Conservation (phyloP, 345 rosid species). For the Adansonia digitata region DNA sequence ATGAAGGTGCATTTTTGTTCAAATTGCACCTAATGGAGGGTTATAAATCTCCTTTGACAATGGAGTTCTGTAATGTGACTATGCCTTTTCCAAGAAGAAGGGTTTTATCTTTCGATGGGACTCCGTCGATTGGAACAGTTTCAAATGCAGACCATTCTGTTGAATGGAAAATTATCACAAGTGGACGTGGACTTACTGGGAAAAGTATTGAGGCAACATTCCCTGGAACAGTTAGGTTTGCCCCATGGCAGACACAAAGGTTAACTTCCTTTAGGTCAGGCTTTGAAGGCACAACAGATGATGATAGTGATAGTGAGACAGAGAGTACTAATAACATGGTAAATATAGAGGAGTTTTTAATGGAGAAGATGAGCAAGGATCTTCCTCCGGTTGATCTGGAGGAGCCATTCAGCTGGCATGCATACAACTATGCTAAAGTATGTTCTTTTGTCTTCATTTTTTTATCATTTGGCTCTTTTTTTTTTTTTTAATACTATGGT, state of each 20-base stretch:
- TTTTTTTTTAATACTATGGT: too few relatives aligned
- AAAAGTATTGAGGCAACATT: slow-evolving; percentile 81
- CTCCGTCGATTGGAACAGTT: slow-evolving; percentile 79
- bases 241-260: slow-evolving; percentile 65
- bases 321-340: slow-evolving; percentile 63
- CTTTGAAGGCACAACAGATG: slow-evolving; percentile 44
- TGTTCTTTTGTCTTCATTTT: slow-evolving; percentile 10
- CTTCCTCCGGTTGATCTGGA: slow-evolving; percentile 85
- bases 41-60: slow-evolving; percentile 67
- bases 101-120: slow-evolving; percentile 74
- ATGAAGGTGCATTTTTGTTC: slow-evolving; percentile 92
- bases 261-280: slow-evolving; percentile 26
- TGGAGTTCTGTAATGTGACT: slow-evolving; percentile 82
- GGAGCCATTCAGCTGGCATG: slow-evolving; percentile 96
- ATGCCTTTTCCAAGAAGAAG: slow-evolving; percentile 93
- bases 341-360: slow-evolving; percentile 66
- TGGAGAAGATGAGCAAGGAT: slow-evolving; percentile 79
- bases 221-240: slow-evolving; percentile 87
- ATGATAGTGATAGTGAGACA: slow-evolving; percentile 67
- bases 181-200: slow-evolving; percentile 75
- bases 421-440: slow-evolving; percentile 87
- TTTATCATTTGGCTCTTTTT: slow-evolving; percentile 9
- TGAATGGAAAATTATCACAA: slow-evolving; percentile 79
- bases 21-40: slow-evolving; percentile 86
- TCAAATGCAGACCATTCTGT: slow-evolving; percentile 74